These are phyloP conservation scores for Gaultheria prostrata DNA, from an alignment of 148 eudicot species.

Conservation along the genomic window DNA sequence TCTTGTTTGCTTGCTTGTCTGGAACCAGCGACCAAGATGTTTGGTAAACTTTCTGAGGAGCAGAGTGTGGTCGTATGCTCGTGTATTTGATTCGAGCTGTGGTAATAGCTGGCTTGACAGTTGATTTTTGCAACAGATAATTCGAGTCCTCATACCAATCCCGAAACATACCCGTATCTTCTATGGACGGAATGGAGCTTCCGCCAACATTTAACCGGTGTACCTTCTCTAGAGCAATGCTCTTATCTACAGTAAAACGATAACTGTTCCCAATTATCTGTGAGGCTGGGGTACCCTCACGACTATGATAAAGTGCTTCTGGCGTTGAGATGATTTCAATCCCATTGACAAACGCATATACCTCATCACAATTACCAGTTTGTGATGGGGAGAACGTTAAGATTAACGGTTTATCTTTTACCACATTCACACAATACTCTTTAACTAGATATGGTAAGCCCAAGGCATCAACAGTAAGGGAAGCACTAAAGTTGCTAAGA, in stretches of 20 bases:
- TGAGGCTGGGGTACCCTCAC: neutral
- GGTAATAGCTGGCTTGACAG: slow-evolving; percentile 9
- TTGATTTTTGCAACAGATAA: slow-evolving; percentile 1
- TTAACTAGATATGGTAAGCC: neutral
- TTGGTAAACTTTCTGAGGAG: slow-evolving; percentile 32
- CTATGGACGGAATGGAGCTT: neutral
- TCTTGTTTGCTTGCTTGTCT: neutral
- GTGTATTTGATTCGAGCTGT: slow-evolving; percentile 14
- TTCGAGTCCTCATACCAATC: slow-evolving; percentile 22
- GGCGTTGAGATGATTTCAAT: slow-evolving; percentile 50
- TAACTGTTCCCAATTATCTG: slow-evolving; percentile 19
- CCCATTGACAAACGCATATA: slow-evolving; percentile 43
- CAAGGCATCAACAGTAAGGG: slow-evolving; percentile 18
- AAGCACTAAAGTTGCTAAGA: slow-evolving; percentile 41
- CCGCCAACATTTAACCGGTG: slow-evolving; percentile 34
- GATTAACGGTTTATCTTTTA: slow-evolving; percentile 17
- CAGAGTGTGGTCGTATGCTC: slow-evolving; percentile 16
- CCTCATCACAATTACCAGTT: neutral
- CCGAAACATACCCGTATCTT: slow-evolving; percentile 27
- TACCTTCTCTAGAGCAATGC: slow-evolving; percentile 35
- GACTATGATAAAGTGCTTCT: slow-evolving; percentile 27
- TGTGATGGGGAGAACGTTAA: slow-evolving; percentile 30
- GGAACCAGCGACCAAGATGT: slow-evolving; percentile 19
- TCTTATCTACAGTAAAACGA: neutral
- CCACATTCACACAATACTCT: slow-evolving; percentile 25